phyloP scores from a whole-genome alignment of 768 basidiomycete genomes.

The Trametes cingulata region DNA sequence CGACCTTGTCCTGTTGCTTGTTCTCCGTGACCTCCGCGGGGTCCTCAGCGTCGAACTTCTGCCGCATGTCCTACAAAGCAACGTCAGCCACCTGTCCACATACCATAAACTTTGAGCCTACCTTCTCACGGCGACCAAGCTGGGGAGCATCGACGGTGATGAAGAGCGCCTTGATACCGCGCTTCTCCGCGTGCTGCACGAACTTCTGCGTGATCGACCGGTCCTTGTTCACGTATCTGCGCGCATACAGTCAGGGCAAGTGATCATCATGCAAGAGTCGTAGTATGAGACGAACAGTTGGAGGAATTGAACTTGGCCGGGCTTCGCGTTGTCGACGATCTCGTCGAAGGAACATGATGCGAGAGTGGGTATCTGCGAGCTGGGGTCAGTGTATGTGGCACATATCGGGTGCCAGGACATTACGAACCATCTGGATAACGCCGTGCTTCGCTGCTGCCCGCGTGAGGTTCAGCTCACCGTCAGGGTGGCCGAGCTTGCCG shows the following conservation, averaged over 20 bases:
- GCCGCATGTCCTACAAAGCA: constrained; percentile 79
- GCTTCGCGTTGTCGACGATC: constrained; percentile 81
- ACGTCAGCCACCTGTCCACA: neutral
- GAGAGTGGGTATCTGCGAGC: constrained; percentile 82
- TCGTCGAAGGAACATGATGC: constrained; percentile 97
- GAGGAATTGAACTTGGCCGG: constrained; percentile 80
- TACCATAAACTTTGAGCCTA: constrained; percentile 13
- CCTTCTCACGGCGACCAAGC: constrained; percentile 89
- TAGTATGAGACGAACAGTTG: constrained; percentile 59
- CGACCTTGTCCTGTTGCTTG: constrained; percentile 53
- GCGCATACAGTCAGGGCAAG: neutral
- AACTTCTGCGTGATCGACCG: constrained; percentile 80
- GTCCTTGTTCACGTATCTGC: constrained; percentile 49
- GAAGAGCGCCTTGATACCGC: constrained; percentile 91
- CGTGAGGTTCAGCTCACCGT: constrained; percentile 91
- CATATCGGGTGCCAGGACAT: neutral
- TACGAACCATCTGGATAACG: constrained; percentile 68
- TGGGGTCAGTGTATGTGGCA: neutral
- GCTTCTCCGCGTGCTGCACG: constrained; percentile 86
- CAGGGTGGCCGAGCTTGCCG: constrained; percentile 94
- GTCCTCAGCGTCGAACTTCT: constrained; percentile 88
- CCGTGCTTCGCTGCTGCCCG: constrained; percentile 81
- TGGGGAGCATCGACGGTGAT: constrained; percentile 99
- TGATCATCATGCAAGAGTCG: neutral
- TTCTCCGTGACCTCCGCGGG: constrained; percentile 56